phyloP scores from a whole-genome alignment of 495 filamentous ascomycete species.

The Hyaloscypha bicolor region DNA sequence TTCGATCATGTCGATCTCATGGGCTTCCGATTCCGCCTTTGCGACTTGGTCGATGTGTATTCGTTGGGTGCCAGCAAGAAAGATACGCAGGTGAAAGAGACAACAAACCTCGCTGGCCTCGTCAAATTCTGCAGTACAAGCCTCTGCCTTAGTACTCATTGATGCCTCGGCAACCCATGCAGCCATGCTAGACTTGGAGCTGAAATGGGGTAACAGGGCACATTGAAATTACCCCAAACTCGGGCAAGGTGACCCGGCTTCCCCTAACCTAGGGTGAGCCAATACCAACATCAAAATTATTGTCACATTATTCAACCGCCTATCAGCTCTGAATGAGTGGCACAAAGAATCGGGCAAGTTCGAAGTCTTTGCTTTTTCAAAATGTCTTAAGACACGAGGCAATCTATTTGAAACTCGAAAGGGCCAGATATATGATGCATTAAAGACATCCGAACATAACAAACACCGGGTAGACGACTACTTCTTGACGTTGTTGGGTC shows the following conservation, averaged over 20 bases:
- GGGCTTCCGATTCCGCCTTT: background rate
- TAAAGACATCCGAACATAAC: background rate
- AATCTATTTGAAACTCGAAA: background rate
- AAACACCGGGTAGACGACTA: background rate
- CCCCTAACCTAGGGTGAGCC: background rate
- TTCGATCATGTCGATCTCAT: background rate
- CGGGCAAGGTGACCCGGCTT: background rate
- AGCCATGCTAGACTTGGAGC: background rate
- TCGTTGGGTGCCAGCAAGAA: background rate
- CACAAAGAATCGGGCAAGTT: background rate
- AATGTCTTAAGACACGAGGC: background rate
- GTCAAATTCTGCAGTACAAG: background rate
- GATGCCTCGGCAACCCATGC: background rate
- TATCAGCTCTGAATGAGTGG: background rate
- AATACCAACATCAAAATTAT: background rate
- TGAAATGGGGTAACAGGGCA: background rate
- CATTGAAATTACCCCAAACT: background rate
- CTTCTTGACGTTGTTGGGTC: background rate
- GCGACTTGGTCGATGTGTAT: background rate
- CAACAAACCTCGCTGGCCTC: background rate
- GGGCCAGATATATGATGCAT: background rate
- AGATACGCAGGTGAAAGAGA: background rate
- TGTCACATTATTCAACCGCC: background rate
- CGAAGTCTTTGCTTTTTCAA: background rate
- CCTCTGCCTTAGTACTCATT: background rate